phyloP scores from a whole-genome alignment of 202 grass and related monocot genomes.

The Carex arenaria region DNA sequence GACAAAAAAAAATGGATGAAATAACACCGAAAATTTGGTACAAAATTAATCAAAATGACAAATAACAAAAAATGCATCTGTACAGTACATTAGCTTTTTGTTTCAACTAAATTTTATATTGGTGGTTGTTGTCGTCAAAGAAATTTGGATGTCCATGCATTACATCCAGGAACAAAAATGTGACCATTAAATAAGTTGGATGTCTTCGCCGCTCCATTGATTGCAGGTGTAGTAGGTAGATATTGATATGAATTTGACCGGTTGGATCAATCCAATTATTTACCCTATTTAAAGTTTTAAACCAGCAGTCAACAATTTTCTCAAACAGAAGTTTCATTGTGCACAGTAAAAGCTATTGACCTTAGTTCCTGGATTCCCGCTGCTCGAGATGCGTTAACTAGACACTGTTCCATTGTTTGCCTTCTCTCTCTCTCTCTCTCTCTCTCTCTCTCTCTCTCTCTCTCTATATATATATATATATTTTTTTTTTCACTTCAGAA shows the following conservation, averaged over 20 bases:
- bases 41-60: no score
- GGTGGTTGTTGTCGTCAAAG: no score
- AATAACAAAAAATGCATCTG: no score
- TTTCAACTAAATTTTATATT: no score
- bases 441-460: no score
- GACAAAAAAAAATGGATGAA: no score
- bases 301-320: not conserved
- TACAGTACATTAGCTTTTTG: no score
- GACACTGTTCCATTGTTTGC: not conserved
- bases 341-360: not conserved
- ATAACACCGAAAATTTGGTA: no score
- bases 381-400: not conserved
- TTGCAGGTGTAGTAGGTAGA: not conserved
- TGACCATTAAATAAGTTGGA: not conserved
- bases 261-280: not conserved
- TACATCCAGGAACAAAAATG: not conserved
- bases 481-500: not conserved
- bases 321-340: not conserved
- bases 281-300: not conserved
- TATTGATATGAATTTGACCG: not conserved
- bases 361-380: conserved; percentile 12
- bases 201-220: not conserved
- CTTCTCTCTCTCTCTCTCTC: no score
- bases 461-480: no score
- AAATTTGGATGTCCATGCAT: no score